Evolutionary conservation across 345 rosid species (phyloP).

Genomic region (Viola odorata): DNA sequence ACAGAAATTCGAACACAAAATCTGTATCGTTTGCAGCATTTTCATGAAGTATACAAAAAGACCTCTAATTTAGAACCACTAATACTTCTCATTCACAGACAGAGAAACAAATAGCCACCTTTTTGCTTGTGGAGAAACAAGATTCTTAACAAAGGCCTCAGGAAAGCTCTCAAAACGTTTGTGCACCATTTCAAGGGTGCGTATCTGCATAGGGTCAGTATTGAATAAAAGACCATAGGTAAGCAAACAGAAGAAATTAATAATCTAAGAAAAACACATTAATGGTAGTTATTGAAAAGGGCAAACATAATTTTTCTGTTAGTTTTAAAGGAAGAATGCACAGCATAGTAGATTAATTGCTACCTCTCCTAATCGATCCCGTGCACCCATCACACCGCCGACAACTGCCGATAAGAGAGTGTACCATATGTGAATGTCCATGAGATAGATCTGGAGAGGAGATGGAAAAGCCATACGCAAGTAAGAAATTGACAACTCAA

Average conservation of each 20-base stretch:
- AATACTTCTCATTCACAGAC: too few species aligned
- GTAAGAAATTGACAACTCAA: background rate
- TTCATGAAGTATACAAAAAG: background rate
- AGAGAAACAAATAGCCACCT: conserved; percentile 35
- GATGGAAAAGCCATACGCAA: background rate
- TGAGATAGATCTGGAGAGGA: conserved; percentile 67
- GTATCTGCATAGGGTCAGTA: conserved; percentile 49
- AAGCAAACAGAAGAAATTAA: too few species aligned
- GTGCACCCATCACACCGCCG: conserved; percentile 99
- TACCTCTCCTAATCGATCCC: conserved; percentile 98
- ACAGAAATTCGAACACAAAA: background rate
- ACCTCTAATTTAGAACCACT: background rate
- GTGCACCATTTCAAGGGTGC: conserved; percentile 89
- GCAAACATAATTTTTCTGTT: background rate
- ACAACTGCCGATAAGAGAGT: conserved; percentile 86
- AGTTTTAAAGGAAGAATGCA: background rate
- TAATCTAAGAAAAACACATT: too few species aligned
- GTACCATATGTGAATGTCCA: conserved; percentile 96
- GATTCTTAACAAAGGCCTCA: conserved; percentile 77
- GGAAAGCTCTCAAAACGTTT: conserved; percentile 99
- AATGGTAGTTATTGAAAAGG: background rate
- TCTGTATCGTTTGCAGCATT: background rate
- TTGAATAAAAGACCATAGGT: conserved; percentile 11
- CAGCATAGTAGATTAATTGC: background rate
- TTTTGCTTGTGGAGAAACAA: conserved; percentile 55